Base-by-base conservation (phyloP, 129 eudicot genomes). In the Artemisia annua region DNA sequence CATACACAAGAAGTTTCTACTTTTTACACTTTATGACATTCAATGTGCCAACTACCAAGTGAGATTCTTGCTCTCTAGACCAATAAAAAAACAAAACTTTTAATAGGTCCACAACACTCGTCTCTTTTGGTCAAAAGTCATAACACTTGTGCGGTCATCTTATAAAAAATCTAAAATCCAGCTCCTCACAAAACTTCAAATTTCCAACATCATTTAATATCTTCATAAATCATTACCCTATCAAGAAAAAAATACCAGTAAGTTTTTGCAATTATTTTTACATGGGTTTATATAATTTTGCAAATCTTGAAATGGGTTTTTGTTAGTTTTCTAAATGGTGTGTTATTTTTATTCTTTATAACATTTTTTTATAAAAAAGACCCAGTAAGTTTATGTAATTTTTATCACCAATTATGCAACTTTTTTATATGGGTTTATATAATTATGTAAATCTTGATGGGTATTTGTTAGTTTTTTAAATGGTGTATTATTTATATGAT, bases 261-360 rank as follows among this genome's bases (percentile, higher is more conserved):
- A 66, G 73, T 66, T 74, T 43, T 4, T 28, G 19, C 12, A 24
- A 11, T 65, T 53, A 46, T 64, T 65, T 20, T 17, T 11, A 63
- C 7, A 56, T 43, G 72, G 73, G 57, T 66, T 43, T 39, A 22
- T 62, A 22, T 10, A 48, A 51, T 52, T 78, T 11, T 70, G 48
- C 63, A 5, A 49, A 78, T 78, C 72, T 78, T 17, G 60, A 78
- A 19, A 28, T 16, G 76, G 81, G 72, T 16, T 43, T 75, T 43
- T 61, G 22, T 51, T n/a, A 61, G 15, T 61, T 61, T 61, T 28
- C 18, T 24, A 12, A 12, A 24, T 12, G 15, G 35, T 20, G 63
- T 57, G 11, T 48, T 28, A 32, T 16, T 62, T 60, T 60, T 13
- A 7, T 60, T 60, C 5, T 50, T 13, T 13, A 28, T 60, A 60